A percentile compares a stretch with the other conserved stretches of the same genome.
These are phyloP conservation scores for Diaporthe ilicicola DNA, from an alignment of 2,329 filamentous ascomycete species.

Conservation along the genomic window DNA sequence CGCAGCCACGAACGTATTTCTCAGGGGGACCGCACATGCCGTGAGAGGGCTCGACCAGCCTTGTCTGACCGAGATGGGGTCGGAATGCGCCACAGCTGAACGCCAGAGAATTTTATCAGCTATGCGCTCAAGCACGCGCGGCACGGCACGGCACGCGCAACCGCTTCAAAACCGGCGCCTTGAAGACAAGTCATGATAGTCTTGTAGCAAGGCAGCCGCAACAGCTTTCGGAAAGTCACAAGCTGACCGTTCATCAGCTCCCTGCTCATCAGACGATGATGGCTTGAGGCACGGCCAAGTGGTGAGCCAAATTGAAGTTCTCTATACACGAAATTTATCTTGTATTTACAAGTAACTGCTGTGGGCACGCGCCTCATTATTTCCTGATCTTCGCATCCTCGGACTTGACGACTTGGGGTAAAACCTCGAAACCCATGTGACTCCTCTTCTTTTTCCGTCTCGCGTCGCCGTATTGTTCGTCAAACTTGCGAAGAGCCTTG, in stretches of 20 bases:
- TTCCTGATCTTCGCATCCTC: slow-evolving; percentile 54
- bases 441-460: slow-evolving; percentile 70
- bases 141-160: no score
- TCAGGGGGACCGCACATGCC: no score
- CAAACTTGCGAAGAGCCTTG: slow-evolving; percentile 89
- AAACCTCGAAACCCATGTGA: slow-evolving; percentile 67
- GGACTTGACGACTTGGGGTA: slow-evolving; percentile 48
- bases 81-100: no score
- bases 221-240: background rate
- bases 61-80: no score
- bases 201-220: background rate
- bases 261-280: background rate
- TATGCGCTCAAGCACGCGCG: no score
- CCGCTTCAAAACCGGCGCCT: no score
- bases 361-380: background rate
- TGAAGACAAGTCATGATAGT: background rate
- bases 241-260: no score
- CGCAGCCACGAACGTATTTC: background rate
- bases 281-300: background rate
- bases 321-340: background rate
- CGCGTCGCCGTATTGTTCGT: slow-evolving; percentile 91
- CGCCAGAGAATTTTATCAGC: no score
- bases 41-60: no score
- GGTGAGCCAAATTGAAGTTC: background rate
- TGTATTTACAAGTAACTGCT: background rate